Evolutionary conservation across 192 early-diverging fungal species (phyloP).

Genomic region (Phlyctochytrium planicorne): DNA sequence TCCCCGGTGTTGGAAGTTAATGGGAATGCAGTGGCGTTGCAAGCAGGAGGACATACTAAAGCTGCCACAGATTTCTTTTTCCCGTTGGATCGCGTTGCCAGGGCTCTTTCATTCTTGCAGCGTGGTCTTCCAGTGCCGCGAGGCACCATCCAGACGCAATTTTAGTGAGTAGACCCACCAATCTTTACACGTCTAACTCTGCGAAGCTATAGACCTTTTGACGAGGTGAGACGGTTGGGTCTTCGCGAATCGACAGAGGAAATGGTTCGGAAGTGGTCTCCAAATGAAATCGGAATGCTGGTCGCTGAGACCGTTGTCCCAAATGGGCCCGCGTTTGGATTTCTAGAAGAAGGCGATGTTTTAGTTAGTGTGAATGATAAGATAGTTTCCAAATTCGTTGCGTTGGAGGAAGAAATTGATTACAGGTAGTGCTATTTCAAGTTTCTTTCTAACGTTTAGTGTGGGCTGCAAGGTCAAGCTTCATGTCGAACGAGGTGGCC

Average conservation of each 20-base stretch:
- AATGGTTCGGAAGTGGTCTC: conserved; percentile 53
- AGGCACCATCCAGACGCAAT: conserved; percentile 75
- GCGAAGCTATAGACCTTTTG: conserved; percentile 66
- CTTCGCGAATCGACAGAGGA: conserved; percentile 63
- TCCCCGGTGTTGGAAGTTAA: conserved; percentile 80
- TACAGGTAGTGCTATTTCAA: conserved; percentile 29
- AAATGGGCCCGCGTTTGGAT: conserved; percentile 62
- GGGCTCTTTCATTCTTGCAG: conserved; percentile 38
- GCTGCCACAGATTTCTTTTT: conserved; percentile 87
- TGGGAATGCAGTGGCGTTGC: conserved; percentile 77
- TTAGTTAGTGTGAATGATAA: conserved; percentile 67
- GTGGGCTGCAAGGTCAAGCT: conserved; percentile 59
- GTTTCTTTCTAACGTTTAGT: conserved; percentile 19
- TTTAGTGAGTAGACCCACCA: conserved; percentile 58
- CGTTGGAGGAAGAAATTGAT: conserved; percentile 71
- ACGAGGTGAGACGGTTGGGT: conserved; percentile 72
- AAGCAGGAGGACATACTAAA: conserved; percentile 71
- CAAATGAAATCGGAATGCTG: conserved; percentile 76
- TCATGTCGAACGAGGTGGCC: conserved; percentile 72
- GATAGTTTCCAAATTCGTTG: conserved; percentile 80
- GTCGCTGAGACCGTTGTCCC: conserved; percentile 75
- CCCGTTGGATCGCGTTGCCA: conserved; percentile 65
- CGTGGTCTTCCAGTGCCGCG: conserved; percentile 38
- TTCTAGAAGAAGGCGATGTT: conserved; percentile 77
- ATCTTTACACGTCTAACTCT: not conserved